Conservation (phyloP, 176 grass and related monocot species). For the Miscanthus lutarioriparius region DNA sequence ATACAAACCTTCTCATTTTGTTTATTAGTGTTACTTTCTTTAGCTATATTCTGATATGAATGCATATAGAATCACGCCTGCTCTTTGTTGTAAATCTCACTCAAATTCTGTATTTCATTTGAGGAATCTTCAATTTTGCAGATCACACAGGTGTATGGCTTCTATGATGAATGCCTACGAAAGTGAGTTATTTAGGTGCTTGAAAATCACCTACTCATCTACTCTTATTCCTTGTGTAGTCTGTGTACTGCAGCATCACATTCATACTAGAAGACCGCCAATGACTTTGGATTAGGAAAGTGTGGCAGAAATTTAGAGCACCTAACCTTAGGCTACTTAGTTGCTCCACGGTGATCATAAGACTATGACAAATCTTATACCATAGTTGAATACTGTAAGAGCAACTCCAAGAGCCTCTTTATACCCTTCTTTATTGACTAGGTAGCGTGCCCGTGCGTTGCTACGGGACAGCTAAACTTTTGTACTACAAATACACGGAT, state of each 20-base stretch:
- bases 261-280: background rate
- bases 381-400: background rate
- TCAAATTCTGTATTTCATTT: constrained; percentile 19
- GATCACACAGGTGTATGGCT: constrained; percentile 95
- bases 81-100: constrained; percentile 7
- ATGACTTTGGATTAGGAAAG: background rate
- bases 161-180: constrained; percentile 90
- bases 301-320: background rate
- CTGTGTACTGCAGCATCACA: background rate
- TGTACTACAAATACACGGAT: too few species aligned
- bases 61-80: background rate
- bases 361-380: background rate
- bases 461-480: too few species aligned
- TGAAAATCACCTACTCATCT: constrained; percentile 14
- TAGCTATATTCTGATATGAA: background rate
- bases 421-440: background rate
- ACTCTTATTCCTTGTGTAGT: constrained; percentile 16
- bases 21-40: constrained; percentile 9
- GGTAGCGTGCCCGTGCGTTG: too few species aligned
- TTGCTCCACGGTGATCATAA: background rate
- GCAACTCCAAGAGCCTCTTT: background rate
- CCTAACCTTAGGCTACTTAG: constrained; percentile 1
- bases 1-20: constrained; percentile 3
- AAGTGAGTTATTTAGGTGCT: constrained; percentile 64
- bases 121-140: constrained; percentile 42